Base-by-base conservation (phyloP, 805 yeast genomes). In the Ogataea methylovora region DNA sequence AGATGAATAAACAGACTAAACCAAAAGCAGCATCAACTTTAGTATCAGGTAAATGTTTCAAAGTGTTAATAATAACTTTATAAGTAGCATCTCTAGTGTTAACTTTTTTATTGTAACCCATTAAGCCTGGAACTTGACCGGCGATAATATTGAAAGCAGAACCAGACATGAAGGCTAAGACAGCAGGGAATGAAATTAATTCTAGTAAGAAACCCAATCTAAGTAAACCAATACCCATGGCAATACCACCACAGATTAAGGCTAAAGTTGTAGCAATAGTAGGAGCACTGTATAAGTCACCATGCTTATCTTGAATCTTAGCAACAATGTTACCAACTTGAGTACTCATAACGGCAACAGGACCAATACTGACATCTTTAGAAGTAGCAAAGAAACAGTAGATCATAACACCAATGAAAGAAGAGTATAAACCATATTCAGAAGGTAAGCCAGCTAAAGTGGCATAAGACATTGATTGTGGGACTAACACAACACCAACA, bases 391-490 rank as follows among this genome's bases (percentile, higher is more conserved):
- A 88, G 49, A 88, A 72, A 32, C 94, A 81, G 58, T 88, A 88
- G 34, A 83, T 74, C 51, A 86, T 71, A 10, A 87, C 94, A 52
- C 97, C 97, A 30, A 88, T 79, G 51, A 88, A 88, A 0, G 94
- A 84, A 11, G 96, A 84, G 60, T 88, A 88, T 30, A 88, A 71
- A 32, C 97, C 97, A 48, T 79, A 88, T 56, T 87, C 81, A 5
- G 95, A 76, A 5, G 77, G 67, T 40, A 88, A 69, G 5, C 83
- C 78, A 5, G 97, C 97, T 41, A 88, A 63, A 51, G 73, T 77
- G 8, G 97, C 97, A 54, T 88, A 88, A 0, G 96, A 87, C 97
- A 88, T 88, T 4, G 92, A 79, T 59, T 88, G 97, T 4, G 97
- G 97, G 21, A 88, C 95, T 44, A 87, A 69, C 14, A 88, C 96